Evolutionary conservation across 768 basidiomycete genomes (phyloP).

Genomic region (Russula emetica): DNA sequence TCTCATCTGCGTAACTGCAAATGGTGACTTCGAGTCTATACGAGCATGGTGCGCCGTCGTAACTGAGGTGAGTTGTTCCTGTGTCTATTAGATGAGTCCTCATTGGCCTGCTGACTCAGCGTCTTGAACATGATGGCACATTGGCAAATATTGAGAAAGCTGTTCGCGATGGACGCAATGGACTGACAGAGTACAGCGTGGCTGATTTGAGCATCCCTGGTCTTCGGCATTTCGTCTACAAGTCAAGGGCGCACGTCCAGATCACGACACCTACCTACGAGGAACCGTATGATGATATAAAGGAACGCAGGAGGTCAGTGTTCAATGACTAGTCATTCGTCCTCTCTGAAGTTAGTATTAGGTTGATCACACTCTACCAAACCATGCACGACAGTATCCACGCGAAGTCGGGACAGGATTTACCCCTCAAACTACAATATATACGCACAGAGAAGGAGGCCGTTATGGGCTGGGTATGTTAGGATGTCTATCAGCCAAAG

Average conservation of each 20-base stretch:
- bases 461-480: slow-evolving; percentile 89
- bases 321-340: slow-evolving; percentile 14
- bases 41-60: slow-evolving; percentile 70
- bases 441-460: slow-evolving; percentile 81
- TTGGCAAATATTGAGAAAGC: slow-evolving; percentile 48
- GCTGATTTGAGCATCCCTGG: slow-evolving; percentile 84
- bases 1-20: slow-evolving; percentile 76
- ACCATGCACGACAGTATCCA: slow-evolving; percentile 84
- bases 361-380: slow-evolving; percentile 85
- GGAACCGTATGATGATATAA: slow-evolving; percentile 67
- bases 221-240: slow-evolving; percentile 91
- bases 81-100: not conserved
- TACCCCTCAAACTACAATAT: slow-evolving; percentile 81
- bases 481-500: slow-evolving; percentile 1
- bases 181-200: slow-evolving; percentile 60
- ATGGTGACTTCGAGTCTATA: slow-evolving; percentile 82
- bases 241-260: slow-evolving; percentile 85
- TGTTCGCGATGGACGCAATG: slow-evolving; percentile 42
- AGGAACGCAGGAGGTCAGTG: slow-evolving; percentile 57
- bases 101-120: slow-evolving; percentile 40
- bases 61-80: slow-evolving; percentile 44
- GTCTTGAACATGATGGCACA: slow-evolving; percentile 57
- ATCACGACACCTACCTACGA: slow-evolving; percentile 83
- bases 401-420: slow-evolving; percentile 78
- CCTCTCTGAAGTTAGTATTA: slow-evolving; percentile 33